A percentile compares a stretch with the other conserved stretches of the same genome.
Conservation (phyloP, 1,284 basidiomycete genomes). For the Mycosarcoma mackinlayi region DNA sequence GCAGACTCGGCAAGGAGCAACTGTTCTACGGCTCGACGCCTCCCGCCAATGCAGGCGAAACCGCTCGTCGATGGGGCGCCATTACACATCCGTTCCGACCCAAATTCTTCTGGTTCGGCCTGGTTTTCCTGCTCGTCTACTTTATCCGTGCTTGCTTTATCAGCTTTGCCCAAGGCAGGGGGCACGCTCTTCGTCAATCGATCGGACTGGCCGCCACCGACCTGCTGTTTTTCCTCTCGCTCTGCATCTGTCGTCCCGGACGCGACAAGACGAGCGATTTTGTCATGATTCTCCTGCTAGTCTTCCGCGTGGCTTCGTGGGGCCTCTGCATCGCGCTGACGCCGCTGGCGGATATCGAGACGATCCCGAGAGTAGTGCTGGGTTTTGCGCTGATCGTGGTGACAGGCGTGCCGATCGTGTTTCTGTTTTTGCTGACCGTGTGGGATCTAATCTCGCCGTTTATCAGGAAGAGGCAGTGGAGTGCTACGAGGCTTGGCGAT, state of each 20-base stretch:
- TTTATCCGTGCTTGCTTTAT: conserved; percentile 62
- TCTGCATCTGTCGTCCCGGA: conserved; percentile 58
- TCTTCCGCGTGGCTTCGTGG: conserved; percentile 61
- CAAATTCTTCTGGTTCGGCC: conserved; percentile 58
- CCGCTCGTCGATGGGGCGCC: conserved; percentile 49
- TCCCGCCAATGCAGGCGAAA: conserved; percentile 35
- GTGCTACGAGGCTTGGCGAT: conserved; percentile 32
- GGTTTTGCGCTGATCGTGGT: conserved; percentile 64
- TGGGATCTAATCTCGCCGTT: conserved; percentile 57
- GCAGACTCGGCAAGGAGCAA: conserved; percentile 20
- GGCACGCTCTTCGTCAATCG: conserved; percentile 59
- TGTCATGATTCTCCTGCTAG: conserved; percentile 59
- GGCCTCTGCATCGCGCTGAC: conserved; percentile 62
- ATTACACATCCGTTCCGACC: conserved; percentile 59
- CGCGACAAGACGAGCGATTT: conserved; percentile 60
- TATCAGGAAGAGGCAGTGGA: conserved; percentile 43
- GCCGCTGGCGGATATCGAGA: conserved; percentile 53
- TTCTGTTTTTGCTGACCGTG: conserved; percentile 58
- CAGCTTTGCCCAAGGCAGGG: conserved; percentile 52
- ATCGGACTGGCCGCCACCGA: conserved; percentile 63
- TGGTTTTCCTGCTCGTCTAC: conserved; percentile 54
- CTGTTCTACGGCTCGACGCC: conserved; percentile 55
- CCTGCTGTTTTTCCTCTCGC: conserved; percentile 56
- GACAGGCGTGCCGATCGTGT: conserved; percentile 61
- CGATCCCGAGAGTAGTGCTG: conserved; percentile 64